Percentiles rank a stretch among this genome's conserved stretches.
These are phyloP conservation scores for Saccharomycopsis hybrid DNA, from an alignment of 1,139 yeast genomes.

Conservation along the genomic window DNA sequence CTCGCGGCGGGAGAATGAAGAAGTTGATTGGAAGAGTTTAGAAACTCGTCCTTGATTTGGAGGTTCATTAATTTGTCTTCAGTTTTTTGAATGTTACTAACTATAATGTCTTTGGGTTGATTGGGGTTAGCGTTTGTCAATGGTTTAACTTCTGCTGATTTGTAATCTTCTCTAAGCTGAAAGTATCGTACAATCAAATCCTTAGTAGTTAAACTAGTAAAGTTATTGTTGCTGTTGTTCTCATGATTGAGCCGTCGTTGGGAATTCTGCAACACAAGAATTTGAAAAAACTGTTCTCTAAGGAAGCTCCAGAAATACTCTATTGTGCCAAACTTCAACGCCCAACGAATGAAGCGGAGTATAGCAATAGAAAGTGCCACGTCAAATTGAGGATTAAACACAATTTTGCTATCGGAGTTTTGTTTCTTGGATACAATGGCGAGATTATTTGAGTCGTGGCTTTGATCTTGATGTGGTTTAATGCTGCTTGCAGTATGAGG, in stretches of 20 bases:
- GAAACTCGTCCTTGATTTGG: background rate
- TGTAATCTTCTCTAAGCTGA: background rate
- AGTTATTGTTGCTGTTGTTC: background rate
- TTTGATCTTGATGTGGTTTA: too few relatives aligned
- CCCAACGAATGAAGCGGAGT: constrained; percentile 6
- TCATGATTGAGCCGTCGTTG: background rate
- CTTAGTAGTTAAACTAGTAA: background rate
- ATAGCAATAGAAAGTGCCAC: constrained; percentile 1
- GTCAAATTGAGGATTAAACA: background rate
- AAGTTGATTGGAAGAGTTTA: background rate
- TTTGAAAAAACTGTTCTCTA: background rate
- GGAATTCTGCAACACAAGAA: background rate
- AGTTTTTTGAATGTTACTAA: too few relatives aligned
- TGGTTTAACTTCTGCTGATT: background rate
- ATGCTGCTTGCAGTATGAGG: too few relatives aligned
- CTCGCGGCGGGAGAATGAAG: background rate
- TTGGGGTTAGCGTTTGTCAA: too few relatives aligned
- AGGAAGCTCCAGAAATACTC: constrained; percentile 4
- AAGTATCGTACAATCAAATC: background rate
- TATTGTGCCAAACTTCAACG: background rate
- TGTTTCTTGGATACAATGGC: too few relatives aligned
- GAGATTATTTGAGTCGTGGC: too few relatives aligned
- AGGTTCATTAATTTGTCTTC: too few relatives aligned
- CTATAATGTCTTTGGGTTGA: too few relatives aligned
- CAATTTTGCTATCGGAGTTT: background rate